These are phyloP conservation scores for Capsicum chinense DNA, from an alignment of 257 asterid genomes.

Conservation along the genomic window DNA sequence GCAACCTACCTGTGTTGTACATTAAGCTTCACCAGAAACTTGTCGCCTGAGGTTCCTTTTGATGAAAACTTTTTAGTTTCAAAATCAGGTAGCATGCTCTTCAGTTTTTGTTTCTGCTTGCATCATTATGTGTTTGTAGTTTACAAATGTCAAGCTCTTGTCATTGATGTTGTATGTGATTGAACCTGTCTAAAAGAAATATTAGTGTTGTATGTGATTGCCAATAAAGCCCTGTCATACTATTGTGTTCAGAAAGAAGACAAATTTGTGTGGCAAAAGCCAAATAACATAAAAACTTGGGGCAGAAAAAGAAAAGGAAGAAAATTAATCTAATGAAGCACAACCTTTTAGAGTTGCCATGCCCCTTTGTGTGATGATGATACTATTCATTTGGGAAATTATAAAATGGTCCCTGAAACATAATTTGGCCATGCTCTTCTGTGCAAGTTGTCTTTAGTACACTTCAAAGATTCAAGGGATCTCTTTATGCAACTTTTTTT, in stretches of 20 bases:
- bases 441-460: background rate
- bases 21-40: background rate
- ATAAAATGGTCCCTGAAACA: background rate
- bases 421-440: constrained; percentile 16
- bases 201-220: background rate
- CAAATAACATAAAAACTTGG: background rate
- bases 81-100: background rate
- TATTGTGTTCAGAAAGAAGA: constrained; percentile 12
- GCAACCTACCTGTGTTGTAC: background rate
- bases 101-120: background rate
- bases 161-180: background rate
- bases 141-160: constrained; percentile 14
- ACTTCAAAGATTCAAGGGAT: background rate
- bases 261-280: background rate
- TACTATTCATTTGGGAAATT: constrained; percentile 14
- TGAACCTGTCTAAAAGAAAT: background rate
- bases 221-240: constrained; percentile 7
- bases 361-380: background rate
- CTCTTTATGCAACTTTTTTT: background rate
- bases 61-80: background rate
- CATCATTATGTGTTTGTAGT: background rate
- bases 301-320: background rate
- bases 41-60: background rate
- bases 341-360: constrained; percentile 23
- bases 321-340: background rate